phyloP scores from a whole-genome alignment of 345 rosid genomes.

The Jatropha curcas region DNA sequence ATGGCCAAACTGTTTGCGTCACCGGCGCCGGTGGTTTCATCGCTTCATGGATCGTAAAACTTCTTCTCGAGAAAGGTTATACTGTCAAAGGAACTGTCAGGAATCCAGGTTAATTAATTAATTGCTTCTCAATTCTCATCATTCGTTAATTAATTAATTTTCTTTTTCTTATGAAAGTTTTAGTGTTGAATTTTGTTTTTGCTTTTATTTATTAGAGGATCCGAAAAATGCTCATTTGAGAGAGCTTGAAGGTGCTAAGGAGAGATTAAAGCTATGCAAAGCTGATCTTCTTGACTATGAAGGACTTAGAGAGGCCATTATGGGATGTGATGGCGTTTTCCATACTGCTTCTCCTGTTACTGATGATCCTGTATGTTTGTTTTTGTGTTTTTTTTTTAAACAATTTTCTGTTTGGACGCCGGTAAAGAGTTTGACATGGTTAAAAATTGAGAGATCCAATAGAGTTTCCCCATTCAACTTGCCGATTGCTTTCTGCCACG shows the following conservation, averaged over 20 bases:
- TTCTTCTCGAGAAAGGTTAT: slow-evolving; percentile 79
- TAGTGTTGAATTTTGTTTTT: background rate
- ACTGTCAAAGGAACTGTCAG: slow-evolving; percentile 80
- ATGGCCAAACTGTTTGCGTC: slow-evolving; percentile 73
- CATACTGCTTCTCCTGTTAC: slow-evolving; percentile 97
- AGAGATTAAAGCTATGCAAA: slow-evolving; percentile 69
- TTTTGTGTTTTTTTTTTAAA: background rate
- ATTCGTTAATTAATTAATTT: background rate
- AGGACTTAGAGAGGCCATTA: slow-evolving; percentile 61
- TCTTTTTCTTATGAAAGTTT: background rate
- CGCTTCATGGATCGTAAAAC: slow-evolving; percentile 94
- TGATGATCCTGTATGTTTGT: slow-evolving; percentile 77
- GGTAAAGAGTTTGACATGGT: slow-evolving; percentile 13
- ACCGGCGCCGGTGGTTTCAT: slow-evolving; percentile 99
- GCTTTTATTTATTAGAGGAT: slow-evolving; percentile 44
- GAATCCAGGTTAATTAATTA: slow-evolving; percentile 57
- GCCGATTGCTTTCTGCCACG: no score
- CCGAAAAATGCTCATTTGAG: slow-evolving; percentile 83
- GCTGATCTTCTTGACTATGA: slow-evolving; percentile 82
- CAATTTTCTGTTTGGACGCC: slow-evolving; percentile 20
- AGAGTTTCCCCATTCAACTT: background rate
- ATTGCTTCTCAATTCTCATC: no score
- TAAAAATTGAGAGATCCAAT: background rate
- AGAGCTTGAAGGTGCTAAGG: slow-evolving; percentile 86
- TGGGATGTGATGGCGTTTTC: slow-evolving; percentile 91